Conservation (phyloP, 2,329 filamentous ascomycete species). For the Pseudomassariella vexata region DNA sequence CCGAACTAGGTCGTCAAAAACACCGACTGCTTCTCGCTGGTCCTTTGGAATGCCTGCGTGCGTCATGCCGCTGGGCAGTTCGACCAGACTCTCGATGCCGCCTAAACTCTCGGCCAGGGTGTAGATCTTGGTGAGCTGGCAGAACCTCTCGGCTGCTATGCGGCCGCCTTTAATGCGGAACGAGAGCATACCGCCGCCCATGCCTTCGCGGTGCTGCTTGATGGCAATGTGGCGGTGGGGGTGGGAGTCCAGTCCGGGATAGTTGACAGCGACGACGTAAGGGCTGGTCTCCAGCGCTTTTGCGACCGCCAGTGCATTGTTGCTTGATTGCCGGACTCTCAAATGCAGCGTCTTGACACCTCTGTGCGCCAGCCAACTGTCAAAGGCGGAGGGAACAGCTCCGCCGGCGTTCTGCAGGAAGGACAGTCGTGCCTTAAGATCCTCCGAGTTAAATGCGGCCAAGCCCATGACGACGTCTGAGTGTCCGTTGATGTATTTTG, state of each 20-base stretch:
- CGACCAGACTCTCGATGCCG: slow-evolving; percentile 85
- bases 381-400: slow-evolving; percentile 88
- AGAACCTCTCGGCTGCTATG: slow-evolving; percentile 84
- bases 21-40: slow-evolving; percentile 84
- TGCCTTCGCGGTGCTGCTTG: slow-evolving; percentile 87
- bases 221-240: slow-evolving; percentile 77
- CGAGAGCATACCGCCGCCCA: slow-evolving; percentile 95
- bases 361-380: slow-evolving; percentile 96
- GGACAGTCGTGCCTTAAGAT: slow-evolving; percentile 67
- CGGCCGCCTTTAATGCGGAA: slow-evolving; percentile 90
- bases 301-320: slow-evolving; percentile 76
- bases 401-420: slow-evolving; percentile 98
- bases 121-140: slow-evolving; percentile 82
- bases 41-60: slow-evolving; percentile 91
- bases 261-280: slow-evolving; percentile 86
- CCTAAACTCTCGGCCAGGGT: slow-evolving; percentile 89
- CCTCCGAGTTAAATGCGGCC: slow-evolving; percentile 86
- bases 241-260: slow-evolving; percentile 85
- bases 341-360: slow-evolving; percentile 96
- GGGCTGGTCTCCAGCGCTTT: slow-evolving; percentile 71
- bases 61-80: slow-evolving; percentile 94
- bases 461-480: slow-evolving; percentile 96
- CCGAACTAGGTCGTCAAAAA: slow-evolving; percentile 90
- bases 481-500: slow-evolving; percentile 99
- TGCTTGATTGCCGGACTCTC: slow-evolving; percentile 76